Evolutionary conservation across 768 basidiomycete species (phyloP).

Genomic region (Panaeolus papilionaceus): DNA sequence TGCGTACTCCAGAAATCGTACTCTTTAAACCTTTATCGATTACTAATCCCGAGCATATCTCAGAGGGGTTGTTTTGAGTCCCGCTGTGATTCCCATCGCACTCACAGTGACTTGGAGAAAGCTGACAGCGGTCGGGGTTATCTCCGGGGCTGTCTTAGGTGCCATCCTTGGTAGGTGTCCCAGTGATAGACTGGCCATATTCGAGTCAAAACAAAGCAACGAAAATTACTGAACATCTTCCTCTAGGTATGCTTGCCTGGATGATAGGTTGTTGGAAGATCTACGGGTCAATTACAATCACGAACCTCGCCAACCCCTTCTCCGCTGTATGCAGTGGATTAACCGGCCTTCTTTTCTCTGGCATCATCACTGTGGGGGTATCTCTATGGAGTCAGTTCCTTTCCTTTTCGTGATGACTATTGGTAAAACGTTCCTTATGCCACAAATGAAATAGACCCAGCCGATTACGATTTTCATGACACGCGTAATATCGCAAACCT

Average conservation of each 20-base stretch:
- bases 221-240: background rate
- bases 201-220: background rate
- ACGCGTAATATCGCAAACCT: constrained; percentile 42
- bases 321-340: constrained; percentile 46
- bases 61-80: constrained; percentile 55
- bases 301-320: constrained; percentile 44
- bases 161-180: constrained; percentile 38
- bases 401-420: background rate
- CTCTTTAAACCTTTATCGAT: background rate
- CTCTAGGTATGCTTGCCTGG: constrained; percentile 49
- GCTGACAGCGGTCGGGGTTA: constrained; percentile 44
- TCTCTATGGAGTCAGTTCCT: constrained; percentile 39
- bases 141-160: constrained; percentile 47
- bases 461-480: constrained; percentile 43
- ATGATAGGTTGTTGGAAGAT: constrained; percentile 59
- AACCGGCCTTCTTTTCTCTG: constrained; percentile 44
- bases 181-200: background rate
- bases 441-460: constrained; percentile 31
- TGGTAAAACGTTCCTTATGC: constrained; percentile 14
- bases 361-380: constrained; percentile 39
- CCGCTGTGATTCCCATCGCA: constrained; percentile 56
- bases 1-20: constrained; percentile 26
- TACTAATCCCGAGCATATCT: background rate
- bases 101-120: constrained; percentile 55
- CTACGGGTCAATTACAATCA: constrained; percentile 43